Evolutionary conservation across 495 filamentous ascomycete species (phyloP).

Genomic region (Penicillium antarcticum): DNA sequence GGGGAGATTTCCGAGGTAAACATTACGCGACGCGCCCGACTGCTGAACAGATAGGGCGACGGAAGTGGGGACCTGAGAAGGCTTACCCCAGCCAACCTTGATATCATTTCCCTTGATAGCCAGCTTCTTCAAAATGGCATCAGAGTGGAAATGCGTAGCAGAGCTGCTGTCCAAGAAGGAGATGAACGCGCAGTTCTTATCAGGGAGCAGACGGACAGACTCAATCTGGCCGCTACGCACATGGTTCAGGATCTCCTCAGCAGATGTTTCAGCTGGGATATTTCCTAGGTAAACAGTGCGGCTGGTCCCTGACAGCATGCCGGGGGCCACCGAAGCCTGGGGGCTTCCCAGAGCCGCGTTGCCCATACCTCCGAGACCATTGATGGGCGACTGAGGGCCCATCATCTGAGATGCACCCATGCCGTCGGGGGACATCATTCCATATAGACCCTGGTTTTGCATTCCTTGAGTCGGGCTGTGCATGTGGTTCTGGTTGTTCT

Average conservation of each 20-base stretch:
- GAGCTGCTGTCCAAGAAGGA: conserved; percentile 97
- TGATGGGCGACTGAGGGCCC: conserved; percentile 83
- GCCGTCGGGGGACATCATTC: conserved; percentile 70
- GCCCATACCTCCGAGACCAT: conserved; percentile 60
- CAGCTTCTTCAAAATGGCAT: conserved; percentile 98
- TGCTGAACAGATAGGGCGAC: conserved; percentile 96
- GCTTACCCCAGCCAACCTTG: conserved; percentile 99
- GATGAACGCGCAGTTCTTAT: conserved; percentile 99
- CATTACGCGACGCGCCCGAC: conserved; percentile 95
- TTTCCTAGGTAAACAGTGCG: conserved; percentile 96
- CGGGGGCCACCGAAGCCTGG: conserved; percentile 70
- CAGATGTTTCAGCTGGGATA: conserved; percentile 95
- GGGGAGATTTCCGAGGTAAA: conserved; percentile 90
- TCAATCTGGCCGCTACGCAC: conserved; percentile 98
- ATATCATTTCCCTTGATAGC: conserved; percentile 98
- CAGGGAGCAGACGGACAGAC: conserved; percentile 89
- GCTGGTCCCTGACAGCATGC: conserved; percentile 84
- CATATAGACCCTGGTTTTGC: conserved; percentile 67
- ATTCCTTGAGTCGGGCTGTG: conserved; percentile 61
- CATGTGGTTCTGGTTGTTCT: conserved; percentile 53
- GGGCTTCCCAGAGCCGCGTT: conserved; percentile 57
- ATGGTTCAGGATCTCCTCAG: conserved; percentile 95
- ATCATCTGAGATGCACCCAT: conserved; percentile 69
- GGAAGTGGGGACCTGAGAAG: conserved; percentile 95
- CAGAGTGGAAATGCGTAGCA: conserved; percentile 97